Evolutionary conservation across 163 green algal species (phyloP), one percentile per base, ranked within the genome.

Genomic region (Coccomyxa subellipsoidea): DNA sequence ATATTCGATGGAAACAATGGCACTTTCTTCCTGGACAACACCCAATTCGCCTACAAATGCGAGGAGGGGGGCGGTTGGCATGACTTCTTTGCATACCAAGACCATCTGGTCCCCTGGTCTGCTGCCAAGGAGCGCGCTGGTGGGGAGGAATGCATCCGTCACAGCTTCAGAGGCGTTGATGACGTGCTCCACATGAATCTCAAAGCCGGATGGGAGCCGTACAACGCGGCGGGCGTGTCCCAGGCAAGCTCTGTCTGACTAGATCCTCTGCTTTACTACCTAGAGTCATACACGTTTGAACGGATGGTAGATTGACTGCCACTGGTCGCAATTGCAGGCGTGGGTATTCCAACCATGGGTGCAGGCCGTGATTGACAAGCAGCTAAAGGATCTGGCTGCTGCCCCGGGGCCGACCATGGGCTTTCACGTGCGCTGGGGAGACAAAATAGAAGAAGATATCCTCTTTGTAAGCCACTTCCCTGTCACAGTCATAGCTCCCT

Each of bases 1-100:
- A 73, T 73, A 36, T 73, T 73, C 66, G 66, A 73, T 73, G 66
- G 66, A 27, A 73, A 73, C 66, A 73, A 73, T 73, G 66, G 66
- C 1, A 73, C 66, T 2, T 73, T 73, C 8, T 73, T 73, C n/a
- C 66, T 73, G 10, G 66, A 73, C 66, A 73, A 73, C n/a, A 73
- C 66, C 66, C 66, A 73, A 23, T 73, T 73, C 8, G 66, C 66
- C 18, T 73, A 73, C 66, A 73, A 73, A 34, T 73, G 66, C 27
- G 27, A 32, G 66, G 66, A 73, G n/a, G 66, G 66, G 32, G 66
- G 66, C 21, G 66, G 66, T 18, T 73, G 66, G 66, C 66, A 73
- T 34, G 66, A 73, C 66, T 73, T 73, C 66, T 73, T 73, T 34
- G 66, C 66, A 36, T 73, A 73, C n/a, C 66, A 73, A 23, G 66